phyloP scores from a whole-genome alignment of 179 eudicot species.

The Camellia oleifera region DNA sequence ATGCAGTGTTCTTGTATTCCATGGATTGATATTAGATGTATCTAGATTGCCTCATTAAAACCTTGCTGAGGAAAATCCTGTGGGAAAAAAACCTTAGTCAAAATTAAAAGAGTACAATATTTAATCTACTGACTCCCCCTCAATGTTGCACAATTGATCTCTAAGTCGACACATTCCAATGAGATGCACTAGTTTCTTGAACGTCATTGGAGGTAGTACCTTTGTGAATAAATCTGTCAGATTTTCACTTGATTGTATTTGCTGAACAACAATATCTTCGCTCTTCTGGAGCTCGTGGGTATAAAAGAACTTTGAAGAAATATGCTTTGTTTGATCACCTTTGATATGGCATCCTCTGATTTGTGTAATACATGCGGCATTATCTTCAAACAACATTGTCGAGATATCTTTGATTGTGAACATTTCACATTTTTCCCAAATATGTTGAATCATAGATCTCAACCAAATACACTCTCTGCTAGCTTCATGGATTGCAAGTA shows the following conservation, averaged over 20 bases:
- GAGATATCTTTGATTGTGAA: neutral
- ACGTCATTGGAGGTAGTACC: neutral
- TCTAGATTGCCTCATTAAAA: no score
- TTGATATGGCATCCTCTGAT: neutral
- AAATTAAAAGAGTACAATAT: no score
- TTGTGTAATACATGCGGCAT: neutral
- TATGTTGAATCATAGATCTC: neutral
- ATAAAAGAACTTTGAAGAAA: neutral
- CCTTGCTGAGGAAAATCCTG: no score
- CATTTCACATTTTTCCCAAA: neutral
- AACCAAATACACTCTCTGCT: slow-evolving; percentile 2
- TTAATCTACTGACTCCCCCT: no score
- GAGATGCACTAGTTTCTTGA: no score
- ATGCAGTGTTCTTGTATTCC: no score
- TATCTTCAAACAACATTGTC: neutral
- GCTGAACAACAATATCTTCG: neutral
- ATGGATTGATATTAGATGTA: no score
- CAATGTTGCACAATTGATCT: no score
- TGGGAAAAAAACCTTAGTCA: no score
- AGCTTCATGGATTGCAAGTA: slow-evolving; percentile 1
- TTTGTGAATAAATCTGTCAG: neutral
- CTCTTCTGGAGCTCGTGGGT: neutral
- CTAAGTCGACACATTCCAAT: no score
- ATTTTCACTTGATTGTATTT: neutral
- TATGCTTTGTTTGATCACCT: neutral